These are phyloP conservation scores for Theileria annulata DNA, from an alignment of 169 alveolate genomes.

Conservation along the genomic window DNA sequence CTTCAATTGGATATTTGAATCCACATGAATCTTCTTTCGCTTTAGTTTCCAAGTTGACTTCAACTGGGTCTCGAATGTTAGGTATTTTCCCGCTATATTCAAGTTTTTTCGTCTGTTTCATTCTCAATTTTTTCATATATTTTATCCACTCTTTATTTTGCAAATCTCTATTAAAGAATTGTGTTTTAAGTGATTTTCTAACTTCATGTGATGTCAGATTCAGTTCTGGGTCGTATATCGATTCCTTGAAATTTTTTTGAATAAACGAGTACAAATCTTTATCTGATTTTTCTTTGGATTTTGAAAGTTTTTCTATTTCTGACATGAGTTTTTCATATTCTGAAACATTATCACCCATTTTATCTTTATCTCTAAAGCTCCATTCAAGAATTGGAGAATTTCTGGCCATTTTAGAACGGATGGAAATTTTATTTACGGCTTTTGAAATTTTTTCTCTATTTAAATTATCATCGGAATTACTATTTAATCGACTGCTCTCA, in stretches of 20 bases:
- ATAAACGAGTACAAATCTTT: slow-evolving; percentile 29
- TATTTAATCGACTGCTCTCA: background rate
- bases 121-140: slow-evolving; percentile 1
- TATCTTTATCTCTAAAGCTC: slow-evolving; percentile 3
- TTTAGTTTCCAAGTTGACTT: background rate
- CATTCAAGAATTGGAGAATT: background rate
- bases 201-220: slow-evolving; percentile 34
- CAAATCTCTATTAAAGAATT: background rate
- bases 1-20: slow-evolving; percentile 52
- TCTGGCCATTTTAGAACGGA: background rate
- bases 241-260: slow-evolving; percentile 29
- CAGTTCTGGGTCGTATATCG: slow-evolving; percentile 3
- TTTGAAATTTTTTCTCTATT: background rate
- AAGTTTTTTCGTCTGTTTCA: background rate
- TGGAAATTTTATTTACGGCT: too few relatives aligned
- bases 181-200: slow-evolving; percentile 9
- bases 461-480: background rate
- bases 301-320: slow-evolving; percentile 19
- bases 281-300: slow-evolving; percentile 28
- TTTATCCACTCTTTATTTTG: slow-evolving; percentile 3
- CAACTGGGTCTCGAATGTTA: slow-evolving; percentile 1
- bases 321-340: slow-evolving; percentile 28
- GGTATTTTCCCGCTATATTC: background rate
- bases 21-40: slow-evolving; percentile 43
- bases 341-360: background rate